These are phyloP conservation scores for Lactuca saligna DNA, from an alignment of 129 eudicot genomes.

Conservation along the genomic window DNA sequence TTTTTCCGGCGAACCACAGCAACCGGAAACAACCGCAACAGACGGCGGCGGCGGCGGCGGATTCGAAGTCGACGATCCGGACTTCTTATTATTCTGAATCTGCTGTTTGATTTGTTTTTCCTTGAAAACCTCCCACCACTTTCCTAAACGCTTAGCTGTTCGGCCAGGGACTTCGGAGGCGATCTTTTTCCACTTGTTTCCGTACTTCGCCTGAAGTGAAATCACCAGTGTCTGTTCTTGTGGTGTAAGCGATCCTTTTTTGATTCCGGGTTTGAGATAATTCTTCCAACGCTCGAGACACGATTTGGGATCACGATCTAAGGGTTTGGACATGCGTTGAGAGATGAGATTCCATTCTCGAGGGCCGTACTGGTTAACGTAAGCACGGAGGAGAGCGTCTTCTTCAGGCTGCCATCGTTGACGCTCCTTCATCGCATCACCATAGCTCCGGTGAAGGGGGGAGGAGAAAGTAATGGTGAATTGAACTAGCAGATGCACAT, in stretches of 20 bases:
- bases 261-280: slow-evolving; percentile 63
- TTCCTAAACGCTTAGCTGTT: slow-evolving; percentile 56
- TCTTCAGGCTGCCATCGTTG: slow-evolving; percentile 85
- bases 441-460: slow-evolving; percentile 20
- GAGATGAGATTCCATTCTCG: slow-evolving; percentile 64
- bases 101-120: slow-evolving; percentile 59
- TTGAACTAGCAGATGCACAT: neutral
- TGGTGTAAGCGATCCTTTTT: slow-evolving; percentile 56
- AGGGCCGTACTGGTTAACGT: slow-evolving; percentile 59
- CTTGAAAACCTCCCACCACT: slow-evolving; percentile 81
- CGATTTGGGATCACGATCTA: slow-evolving; percentile 65
- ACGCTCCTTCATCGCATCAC: slow-evolving; percentile 52
- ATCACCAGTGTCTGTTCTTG: slow-evolving; percentile 55
- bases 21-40: slow-evolving; percentile 35
- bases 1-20: slow-evolving; percentile 47
- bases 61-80: slow-evolving; percentile 17
- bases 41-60: slow-evolving; percentile 18
- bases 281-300: slow-evolving; percentile 74
- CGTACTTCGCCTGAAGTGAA: slow-evolving; percentile 65
- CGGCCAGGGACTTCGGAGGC: slow-evolving; percentile 74
- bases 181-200: slow-evolving; percentile 80
- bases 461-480: neutral
- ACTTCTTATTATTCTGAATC: slow-evolving; percentile 29
- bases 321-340: slow-evolving; percentile 53
- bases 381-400: slow-evolving; percentile 73